Evolutionary conservation across 805 yeast genomes (phyloP).

Genomic region (Kuraishia ogatae): DNA sequence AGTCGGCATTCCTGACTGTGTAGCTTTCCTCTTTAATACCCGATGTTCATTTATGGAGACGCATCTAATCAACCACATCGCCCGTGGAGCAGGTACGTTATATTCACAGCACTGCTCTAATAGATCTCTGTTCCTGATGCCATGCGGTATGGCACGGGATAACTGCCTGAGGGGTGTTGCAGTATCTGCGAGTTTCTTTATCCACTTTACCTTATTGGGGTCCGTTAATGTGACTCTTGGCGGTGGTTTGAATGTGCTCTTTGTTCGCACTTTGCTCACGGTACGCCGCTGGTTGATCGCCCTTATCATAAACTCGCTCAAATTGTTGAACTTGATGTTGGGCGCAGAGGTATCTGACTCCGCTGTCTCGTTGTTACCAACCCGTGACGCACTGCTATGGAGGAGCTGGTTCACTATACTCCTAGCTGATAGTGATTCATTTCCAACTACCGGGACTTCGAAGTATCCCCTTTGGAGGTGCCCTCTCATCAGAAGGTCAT

Average conservation of each 20-base stretch:
- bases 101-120: slow-evolving; percentile 66
- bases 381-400: slow-evolving; percentile 9
- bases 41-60: slow-evolving; percentile 73
- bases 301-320: slow-evolving; percentile 40
- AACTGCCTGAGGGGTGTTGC: slow-evolving; percentile 57
- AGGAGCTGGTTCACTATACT: slow-evolving; percentile 35
- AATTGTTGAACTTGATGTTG: slow-evolving; percentile 22
- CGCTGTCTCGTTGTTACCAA: not conserved
- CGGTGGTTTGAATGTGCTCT: slow-evolving; percentile 65
- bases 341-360: not conserved
- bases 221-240: slow-evolving; percentile 89
- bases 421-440: slow-evolving; percentile 67
- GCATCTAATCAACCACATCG: slow-evolving; percentile 87
- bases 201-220: slow-evolving; percentile 78
- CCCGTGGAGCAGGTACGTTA: slow-evolving; percentile 68
- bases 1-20: slow-evolving; percentile 6
- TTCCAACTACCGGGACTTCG: slow-evolving; percentile 51
- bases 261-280: slow-evolving; percentile 34
- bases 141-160: slow-evolving; percentile 83
- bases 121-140: slow-evolving; percentile 64
- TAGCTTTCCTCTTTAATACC: slow-evolving; percentile 41
- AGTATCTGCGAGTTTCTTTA: slow-evolving; percentile 67
- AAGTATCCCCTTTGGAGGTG: slow-evolving; percentile 64
- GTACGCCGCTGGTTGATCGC: slow-evolving; percentile 39
- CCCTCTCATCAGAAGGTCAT: slow-evolving; percentile 43